Evolutionary conservation across 192 early-diverging fungal species (phyloP).

Genomic region (Umbelopsis ramanniana): DNA sequence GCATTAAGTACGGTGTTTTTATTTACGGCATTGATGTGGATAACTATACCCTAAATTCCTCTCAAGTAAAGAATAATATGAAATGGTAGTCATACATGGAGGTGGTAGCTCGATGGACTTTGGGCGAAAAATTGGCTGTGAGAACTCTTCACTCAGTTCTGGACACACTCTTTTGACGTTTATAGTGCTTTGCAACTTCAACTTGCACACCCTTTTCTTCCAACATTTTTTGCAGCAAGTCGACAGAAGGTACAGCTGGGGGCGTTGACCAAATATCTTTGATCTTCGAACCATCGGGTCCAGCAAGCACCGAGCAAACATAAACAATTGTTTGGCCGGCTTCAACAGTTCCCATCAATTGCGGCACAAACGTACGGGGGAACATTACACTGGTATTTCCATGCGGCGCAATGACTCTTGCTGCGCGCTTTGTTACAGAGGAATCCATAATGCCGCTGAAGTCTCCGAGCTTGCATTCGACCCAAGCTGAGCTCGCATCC

Average conservation of each 20-base stretch:
- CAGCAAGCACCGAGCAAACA: slow-evolving; percentile 8
- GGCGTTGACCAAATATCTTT: background rate
- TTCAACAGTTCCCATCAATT: background rate
- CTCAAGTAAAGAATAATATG: too few species aligned
- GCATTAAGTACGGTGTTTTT: too few species aligned
- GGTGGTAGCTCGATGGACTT: too few species aligned
- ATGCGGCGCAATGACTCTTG: slow-evolving; percentile 1
- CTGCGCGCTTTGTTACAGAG: background rate
- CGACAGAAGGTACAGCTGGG: background rate
- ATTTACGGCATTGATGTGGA: too few species aligned
- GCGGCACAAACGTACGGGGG: slow-evolving; percentile 11
- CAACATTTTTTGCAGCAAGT: background rate
- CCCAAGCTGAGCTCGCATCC: slow-evolving; percentile 10
- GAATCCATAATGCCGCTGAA: slow-evolving; percentile 17
- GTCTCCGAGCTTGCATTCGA: slow-evolving; percentile 20
- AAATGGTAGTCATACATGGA: too few species aligned
- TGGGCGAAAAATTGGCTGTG: too few species aligned
- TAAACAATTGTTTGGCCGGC: background rate
- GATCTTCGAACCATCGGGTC: background rate
- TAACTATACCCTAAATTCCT: too few species aligned
- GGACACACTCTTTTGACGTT: background rate
- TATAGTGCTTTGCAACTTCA: slow-evolving; percentile 11
- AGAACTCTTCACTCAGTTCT: too few species aligned
- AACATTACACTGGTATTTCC: slow-evolving; percentile 22
- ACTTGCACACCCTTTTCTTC: slow-evolving; percentile 13